Base-by-base conservation (phyloP, 148 eudicot genomes). In the Linanthus parryae region DNA sequence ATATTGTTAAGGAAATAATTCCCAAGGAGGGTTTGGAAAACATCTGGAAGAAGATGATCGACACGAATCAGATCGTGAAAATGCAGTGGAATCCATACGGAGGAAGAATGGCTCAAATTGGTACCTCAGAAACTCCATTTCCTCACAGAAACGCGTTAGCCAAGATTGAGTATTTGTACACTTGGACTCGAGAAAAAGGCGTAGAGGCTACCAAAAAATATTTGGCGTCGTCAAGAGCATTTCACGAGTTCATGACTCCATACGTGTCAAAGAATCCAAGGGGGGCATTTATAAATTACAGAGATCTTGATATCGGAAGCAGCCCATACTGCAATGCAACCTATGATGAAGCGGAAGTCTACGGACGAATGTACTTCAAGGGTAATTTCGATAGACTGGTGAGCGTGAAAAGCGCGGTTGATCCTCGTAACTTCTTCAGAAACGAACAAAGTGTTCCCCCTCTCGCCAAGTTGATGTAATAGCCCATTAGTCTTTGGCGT, bases 211-310 rank as follows among this genome's bases (percentile, higher is more conserved):
- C 28, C 3, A 5, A 44, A 21, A 21, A 21, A 15, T 28, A 16
- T 49, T 30, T 0, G 49, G 54, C 20, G 15, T 17, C 31, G 38
- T 13, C 54, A 0, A 31, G 38, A 10, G 3, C 6, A 7, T 49
- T 30, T 30, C 31, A 49, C 27, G 54, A 49, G 7, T 49, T 49
- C 27, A 49, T 72, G 72, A 56, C 77, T 8, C 77, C 68, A n/a
- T 66, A 43, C 16, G 71, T 66, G 15, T 72, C 76, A 7, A 55
- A 40, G 52, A 28, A 57, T 45, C 71, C 76, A n/a, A 72, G 71
- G 25, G 59, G 46, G 23, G 68, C 76, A 13, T 72, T 50, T 42
- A 46, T 61, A 4, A 66, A 66, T 34, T 72, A 71, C 40, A 71
- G 70, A 31, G 75, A 71, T 57, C 57, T 71, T 15, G 70, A 71